Evolutionary conservation across 305 asterid species (phyloP).

Genomic region (Solanum hybrid): DNA sequence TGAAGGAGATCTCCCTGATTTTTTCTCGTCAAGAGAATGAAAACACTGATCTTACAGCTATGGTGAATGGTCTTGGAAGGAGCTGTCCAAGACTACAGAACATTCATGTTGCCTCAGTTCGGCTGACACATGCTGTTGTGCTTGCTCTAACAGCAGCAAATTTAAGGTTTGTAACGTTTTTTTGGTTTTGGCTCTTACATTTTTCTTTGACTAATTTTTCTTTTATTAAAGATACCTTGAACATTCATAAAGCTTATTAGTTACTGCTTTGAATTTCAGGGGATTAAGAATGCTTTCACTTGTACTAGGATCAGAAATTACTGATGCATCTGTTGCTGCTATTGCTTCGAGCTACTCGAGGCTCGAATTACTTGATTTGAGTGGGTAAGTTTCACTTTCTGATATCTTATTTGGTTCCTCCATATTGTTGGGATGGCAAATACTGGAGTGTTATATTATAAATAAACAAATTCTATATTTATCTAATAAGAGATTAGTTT

Average conservation of each 20-base stretch:
- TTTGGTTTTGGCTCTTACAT: neutral
- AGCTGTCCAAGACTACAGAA: constrained; percentile 76
- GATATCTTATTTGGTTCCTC: neutral
- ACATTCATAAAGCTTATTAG: neutral
- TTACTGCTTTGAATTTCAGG: constrained; percentile 28
- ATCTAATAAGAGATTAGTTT: neutral
- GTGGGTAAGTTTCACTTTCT: constrained; percentile 62
- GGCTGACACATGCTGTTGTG: constrained; percentile 73
- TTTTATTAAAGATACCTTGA: neutral
- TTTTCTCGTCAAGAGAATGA: constrained; percentile 79
- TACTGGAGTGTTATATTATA: neutral
- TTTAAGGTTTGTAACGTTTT: constrained; percentile 45
- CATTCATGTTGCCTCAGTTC: constrained; percentile 69
- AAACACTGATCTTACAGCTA: constrained; percentile 54
- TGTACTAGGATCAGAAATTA: constrained; percentile 79
- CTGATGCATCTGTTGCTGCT: constrained; percentile 97
- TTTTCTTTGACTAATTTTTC: neutral
- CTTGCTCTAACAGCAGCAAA: constrained; percentile 78
- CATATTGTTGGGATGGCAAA: neutral
- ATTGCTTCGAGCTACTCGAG: constrained; percentile 70
- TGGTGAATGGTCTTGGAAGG: constrained; percentile 65
- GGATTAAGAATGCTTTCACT: constrained; percentile 62
- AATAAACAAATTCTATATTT: neutral
- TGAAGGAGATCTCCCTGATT: constrained; percentile 73
- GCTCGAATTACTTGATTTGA: constrained; percentile 87